Base-by-base conservation (phyloP, 176 grass and related monocot genomes). In the Hordeum marinum region DNA sequence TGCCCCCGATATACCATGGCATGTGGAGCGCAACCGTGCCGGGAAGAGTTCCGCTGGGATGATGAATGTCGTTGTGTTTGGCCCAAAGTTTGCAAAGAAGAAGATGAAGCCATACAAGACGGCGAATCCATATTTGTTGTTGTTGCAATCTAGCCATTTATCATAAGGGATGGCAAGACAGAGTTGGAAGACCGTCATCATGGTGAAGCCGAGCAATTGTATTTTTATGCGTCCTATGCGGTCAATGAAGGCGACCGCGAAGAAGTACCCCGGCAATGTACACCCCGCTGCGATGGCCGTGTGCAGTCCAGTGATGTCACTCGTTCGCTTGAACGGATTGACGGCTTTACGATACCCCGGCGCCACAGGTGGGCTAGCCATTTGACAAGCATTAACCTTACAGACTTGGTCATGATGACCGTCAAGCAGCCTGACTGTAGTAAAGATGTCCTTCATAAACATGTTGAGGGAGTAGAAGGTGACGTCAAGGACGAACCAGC, bases 31-130 rank as follows among this genome's bases (percentile, higher is more conserved):
- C 42, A 90, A 42, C 63, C 93, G 65, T 0, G 87, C 90, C 1
- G 90, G 93, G 79, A 92, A 94, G 61, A 94, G 92, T 43, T 94
- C 87, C 0, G 87, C 92, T 0, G 93, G 85, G 4, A 94, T 21
- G 71, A 94, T 73, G 78, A 94, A 94, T 29, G 90, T 94, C 20
- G 90, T 94, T 21, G 73, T 72, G 79, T 92, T 94, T 6, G 92
- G 93, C 4, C 93, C 90, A 8, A 92, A 94, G 75, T 94, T 94
- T 5, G 94, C 88, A 40, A 95, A 95, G 84, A 95, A 95, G 80
- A 96, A 87, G 34, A 78, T 93, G 74, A 89, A 55, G 1, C 76
- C 80, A 37, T 93, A 96, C 91, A 96, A 83, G 31, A 84, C 58
- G 0, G 87, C 62, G 77, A 92, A 92, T n/a, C 90, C 90, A 11